Evolutionary conservation across 1,139 yeast genomes (phyloP).

Genomic region (Suhomyces ambrosiae): DNA sequence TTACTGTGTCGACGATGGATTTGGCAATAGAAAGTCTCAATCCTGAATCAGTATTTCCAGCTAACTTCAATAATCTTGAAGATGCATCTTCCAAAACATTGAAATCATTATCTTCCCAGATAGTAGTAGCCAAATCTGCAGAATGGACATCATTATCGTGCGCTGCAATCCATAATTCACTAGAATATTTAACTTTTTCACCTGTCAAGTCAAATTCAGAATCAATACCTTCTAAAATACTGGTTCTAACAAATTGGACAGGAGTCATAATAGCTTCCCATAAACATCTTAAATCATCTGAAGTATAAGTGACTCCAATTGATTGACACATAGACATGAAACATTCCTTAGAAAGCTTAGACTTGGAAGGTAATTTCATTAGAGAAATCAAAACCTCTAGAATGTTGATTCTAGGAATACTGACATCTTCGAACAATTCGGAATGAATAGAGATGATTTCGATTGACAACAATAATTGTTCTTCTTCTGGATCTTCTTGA

Average conservation of each 20-base stretch:
- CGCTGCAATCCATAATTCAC: constrained; percentile 76
- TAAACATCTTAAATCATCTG: constrained; percentile 60
- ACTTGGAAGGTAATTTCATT: constrained; percentile 73
- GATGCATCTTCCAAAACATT: constrained; percentile 47
- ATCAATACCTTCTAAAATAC: constrained; percentile 82
- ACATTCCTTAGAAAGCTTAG: constrained; percentile 82
- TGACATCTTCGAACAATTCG: constrained; percentile 65
- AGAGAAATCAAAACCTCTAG: constrained; percentile 64
- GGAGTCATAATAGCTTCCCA: constrained; percentile 62
- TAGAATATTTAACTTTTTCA: constrained; percentile 49
- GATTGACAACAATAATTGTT: constrained; percentile 74
- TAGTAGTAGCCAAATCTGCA: constrained; percentile 69
- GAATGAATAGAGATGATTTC: constrained; percentile 79
- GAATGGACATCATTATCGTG: constrained; percentile 72
- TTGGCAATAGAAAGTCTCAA: constrained; percentile 67
- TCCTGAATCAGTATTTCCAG: constrained; percentile 60
- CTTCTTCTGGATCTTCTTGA: constrained; percentile 86
- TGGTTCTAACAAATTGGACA: constrained; percentile 70
- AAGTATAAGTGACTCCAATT: constrained; percentile 61
- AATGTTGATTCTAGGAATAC: constrained; percentile 70
- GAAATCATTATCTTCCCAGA: constrained; percentile 81
- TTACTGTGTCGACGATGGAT: constrained; percentile 55
- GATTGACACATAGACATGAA: constrained; percentile 74
- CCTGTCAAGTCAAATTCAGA: constrained; percentile 80
- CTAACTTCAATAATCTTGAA: constrained; percentile 47